Base-by-base conservation (phyloP, 208 protist species). In the Kentomonas sorsogonicus region DNA sequence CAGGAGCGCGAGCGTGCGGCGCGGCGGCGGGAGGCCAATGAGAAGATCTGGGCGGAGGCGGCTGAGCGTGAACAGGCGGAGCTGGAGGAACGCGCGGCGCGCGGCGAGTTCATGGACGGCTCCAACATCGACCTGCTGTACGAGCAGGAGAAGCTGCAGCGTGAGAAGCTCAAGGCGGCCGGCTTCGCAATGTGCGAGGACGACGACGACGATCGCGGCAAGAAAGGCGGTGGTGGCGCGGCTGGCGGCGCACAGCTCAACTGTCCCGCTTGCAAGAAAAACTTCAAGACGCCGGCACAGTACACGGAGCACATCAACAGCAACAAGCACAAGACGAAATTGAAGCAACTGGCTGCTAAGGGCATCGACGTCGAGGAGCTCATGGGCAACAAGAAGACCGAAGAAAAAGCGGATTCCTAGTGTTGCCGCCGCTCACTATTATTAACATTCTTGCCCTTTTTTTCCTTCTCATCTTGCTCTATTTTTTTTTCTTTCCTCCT, bases 221-320 rank as follows among this genome's bases (percentile, higher is more conserved):
- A 54, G 27, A 50, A 20, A 40, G 6, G 4, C 22, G 9, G 33
- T 11, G 33, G 33, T 38, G 33, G 33, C 0, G 60, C 51, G 23
- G 43, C 31, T 20, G 55, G 46, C 34, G 30, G 5, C 3, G 15
- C 72, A 60, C 18, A 34, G 45, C 78, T 79, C 59, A 88, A 83
- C 65, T 96, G 90, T 62, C 72, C 77, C 13, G 83, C 83, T 2
- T 96, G 90, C 64, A 93, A 92, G 54, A 96, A 96, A 62, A 69
- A 74, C 46, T 94, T 93, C 69, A 89, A 89, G 55, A 77, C 71
- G 20, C 70, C 73, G 25, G 83, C 76, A n/a, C 84, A 91, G 69
- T 92, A 75, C 55, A 89, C 81, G 33, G 86, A 93, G 55, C 90
- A 96, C 63, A 52, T 94, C 26, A 78, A 86, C 54, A 94, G 86